Evolutionary conservation across 176 grass and related monocot species (phyloP), one percentile per base, ranked within the genome.

Genomic region (Cymbopogon citratus): DNA sequence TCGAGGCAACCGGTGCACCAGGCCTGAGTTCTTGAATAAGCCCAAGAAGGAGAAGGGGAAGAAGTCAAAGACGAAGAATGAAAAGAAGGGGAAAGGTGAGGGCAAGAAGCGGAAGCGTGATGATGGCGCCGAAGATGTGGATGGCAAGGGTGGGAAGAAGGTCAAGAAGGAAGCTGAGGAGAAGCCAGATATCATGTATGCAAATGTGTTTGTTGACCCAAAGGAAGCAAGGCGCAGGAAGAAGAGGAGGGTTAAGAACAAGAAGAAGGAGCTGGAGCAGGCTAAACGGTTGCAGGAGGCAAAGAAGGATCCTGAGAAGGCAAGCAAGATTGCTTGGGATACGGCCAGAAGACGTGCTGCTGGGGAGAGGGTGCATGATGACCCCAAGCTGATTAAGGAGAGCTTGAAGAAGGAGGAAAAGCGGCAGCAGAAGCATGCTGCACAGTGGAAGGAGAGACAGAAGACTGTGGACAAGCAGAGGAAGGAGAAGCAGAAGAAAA

Each of bases 301-400:
- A 0, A 98, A 98, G 73, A 85, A 88, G 16, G 91, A 99, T 85
- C 96, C 90, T 6, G 83, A 85, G 39, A 99, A 89, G 71, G 92
- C 89, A 16, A 69, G 66, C 63, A 84, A 83, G 46, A 63, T 90
- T 23, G 92, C 96, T 1, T 99, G 96, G 96, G 94, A 98, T 85
- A 43, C 78, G 0, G 91, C 89, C 1, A 94, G 83, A 33, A 93
- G 89, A 49, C 87, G 89, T 14, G 88, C 92, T 25, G 89, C 96
- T 18, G 91, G 92, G 48, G 89, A 91, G 71, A 98, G 95, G 85
- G 96, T 98, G 48, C 96, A 99, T 21, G 96, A 99, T 62, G 89
- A 99, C 52, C 85, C 91, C 0, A 99, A 90, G 84, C 75, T 95
- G 79, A 85, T 99, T 69, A 95, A 87, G 71, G 80, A 90, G 73